Percentiles rank a stretch among this genome's conserved stretches.
These are phyloP conservation scores for Stemphylium vesicarium DNA, from an alignment of 2,329 filamentous ascomycete species.

Conservation along the genomic window DNA sequence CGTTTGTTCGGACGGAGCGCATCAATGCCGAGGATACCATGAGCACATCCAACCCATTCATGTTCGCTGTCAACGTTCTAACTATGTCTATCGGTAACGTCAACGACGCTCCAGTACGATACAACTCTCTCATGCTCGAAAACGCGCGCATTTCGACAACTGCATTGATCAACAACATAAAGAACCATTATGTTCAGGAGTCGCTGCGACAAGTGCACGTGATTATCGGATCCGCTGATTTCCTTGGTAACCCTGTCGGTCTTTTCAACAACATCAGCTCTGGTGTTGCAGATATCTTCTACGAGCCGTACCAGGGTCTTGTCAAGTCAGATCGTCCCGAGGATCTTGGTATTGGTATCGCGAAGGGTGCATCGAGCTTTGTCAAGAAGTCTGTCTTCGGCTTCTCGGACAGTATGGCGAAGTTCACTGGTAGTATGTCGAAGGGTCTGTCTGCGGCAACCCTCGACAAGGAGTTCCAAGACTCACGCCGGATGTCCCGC, in stretches of 20 bases:
- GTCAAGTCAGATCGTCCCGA: slow-evolving; percentile 96
- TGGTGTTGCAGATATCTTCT: slow-evolving; percentile 97
- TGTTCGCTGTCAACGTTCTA: slow-evolving; percentile 98
- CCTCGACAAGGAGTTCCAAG: slow-evolving; percentile 98
- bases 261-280: slow-evolving; percentile 98
- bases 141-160: slow-evolving; percentile 91
- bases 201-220: slow-evolving; percentile 96
- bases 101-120: slow-evolving; percentile 92
- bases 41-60: slow-evolving; percentile 85
- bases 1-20: slow-evolving; percentile 94
- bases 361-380: slow-evolving; percentile 94
- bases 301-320: slow-evolving; percentile 97
- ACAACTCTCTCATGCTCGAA: slow-evolving; percentile 93
- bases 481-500: slow-evolving; percentile 89
- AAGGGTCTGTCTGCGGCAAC: slow-evolving; percentile 96
- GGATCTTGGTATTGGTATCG: slow-evolving; percentile 92
- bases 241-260: slow-evolving; percentile 95
- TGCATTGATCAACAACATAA: slow-evolving; percentile 82
- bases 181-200: slow-evolving; percentile 96
- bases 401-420: slow-evolving; percentile 95
- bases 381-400: slow-evolving; percentile 99
- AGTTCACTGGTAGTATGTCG: slow-evolving; percentile 95
- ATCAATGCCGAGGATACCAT: slow-evolving; percentile 96
- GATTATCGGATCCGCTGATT: slow-evolving; percentile 95
- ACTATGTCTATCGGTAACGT: slow-evolving; percentile 99